These are phyloP conservation scores for Beauveria pseudobassiana DNA, from an alignment of 2,329 filamentous ascomycete genomes.

Conservation along the genomic window DNA sequence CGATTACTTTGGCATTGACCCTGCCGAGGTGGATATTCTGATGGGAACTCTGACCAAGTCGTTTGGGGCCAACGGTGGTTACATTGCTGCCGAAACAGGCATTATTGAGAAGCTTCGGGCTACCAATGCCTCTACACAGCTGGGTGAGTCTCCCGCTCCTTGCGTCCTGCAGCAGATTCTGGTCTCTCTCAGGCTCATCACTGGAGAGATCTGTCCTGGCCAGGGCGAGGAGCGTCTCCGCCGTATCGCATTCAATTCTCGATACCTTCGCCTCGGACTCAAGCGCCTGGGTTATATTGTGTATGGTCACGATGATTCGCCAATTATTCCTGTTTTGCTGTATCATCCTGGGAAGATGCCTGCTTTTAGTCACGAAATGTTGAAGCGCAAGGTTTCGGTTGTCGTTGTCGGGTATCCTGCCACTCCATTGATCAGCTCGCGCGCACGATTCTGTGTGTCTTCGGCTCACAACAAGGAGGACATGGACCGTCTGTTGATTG, in stretches of 20 bases:
- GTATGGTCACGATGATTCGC: conserved; percentile 95
- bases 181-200: conserved; percentile 79
- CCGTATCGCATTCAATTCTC: conserved; percentile 94
- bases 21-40: conserved; percentile 81
- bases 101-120: conserved; percentile 88
- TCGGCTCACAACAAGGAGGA: conserved; percentile 98
- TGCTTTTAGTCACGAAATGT: conserved; percentile 97
- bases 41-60: conserved; percentile 99
- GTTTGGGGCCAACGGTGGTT: conserved; percentile 95
- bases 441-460: conserved; percentile 91
- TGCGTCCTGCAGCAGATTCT: conserved; percentile 88
- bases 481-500: conserved; percentile 77
- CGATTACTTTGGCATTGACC: conserved; percentile 92
- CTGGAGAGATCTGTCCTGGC: conserved; percentile 76
- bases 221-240: conserved; percentile 94
- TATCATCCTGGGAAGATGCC: conserved; percentile 99
- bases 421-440: conserved; percentile 88
- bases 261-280: conserved; percentile 92
- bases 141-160: conserved; percentile 80
- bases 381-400: conserved; percentile 93
- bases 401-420: conserved; percentile 97
- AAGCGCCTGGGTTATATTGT: conserved; percentile 96
- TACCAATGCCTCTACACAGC: conserved; percentile 78
- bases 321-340: conserved; percentile 87
- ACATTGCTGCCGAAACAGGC: conserved; percentile 79